Conservation (phyloP, 768 basidiomycete genomes). For the Kwoniella botswanensis region DNA sequence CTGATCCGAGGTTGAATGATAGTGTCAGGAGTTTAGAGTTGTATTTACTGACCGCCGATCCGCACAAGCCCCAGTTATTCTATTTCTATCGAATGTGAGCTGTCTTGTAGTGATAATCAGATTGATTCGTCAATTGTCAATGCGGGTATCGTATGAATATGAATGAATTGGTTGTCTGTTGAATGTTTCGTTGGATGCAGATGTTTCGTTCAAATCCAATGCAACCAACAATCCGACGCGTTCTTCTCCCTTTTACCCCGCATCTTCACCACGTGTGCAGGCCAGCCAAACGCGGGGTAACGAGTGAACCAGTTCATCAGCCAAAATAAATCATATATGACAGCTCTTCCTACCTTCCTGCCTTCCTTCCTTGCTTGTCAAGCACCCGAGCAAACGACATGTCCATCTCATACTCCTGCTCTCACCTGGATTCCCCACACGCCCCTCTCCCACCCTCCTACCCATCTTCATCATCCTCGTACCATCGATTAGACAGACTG, state of each 20-base stretch:
- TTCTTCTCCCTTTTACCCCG: constrained; percentile 1
- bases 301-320: too few relatives aligned
- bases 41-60: too few relatives aligned
- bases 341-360: neutral
- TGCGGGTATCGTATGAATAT: too few relatives aligned
- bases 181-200: too few relatives aligned
- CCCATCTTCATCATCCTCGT: constrained; percentile 74
- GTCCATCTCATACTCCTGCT: constrained; percentile 59
- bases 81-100: too few relatives aligned
- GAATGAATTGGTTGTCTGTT: too few relatives aligned
- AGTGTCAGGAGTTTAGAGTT: neutral
- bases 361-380: neutral
- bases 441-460: constrained; percentile 72
- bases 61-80: too few relatives aligned
- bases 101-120: too few relatives aligned
- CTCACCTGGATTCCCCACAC: constrained; percentile 60
- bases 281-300: constrained; percentile 8
- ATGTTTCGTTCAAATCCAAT: too few relatives aligned
- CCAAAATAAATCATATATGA: neutral
- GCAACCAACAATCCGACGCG: neutral
- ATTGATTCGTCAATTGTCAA: too few relatives aligned
- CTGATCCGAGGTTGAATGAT: neutral
- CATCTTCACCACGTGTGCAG: neutral
- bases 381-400: constrained; percentile 8
- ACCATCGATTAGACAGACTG: constrained; percentile 80